Base-by-base conservation (phyloP, 805 yeast species). In the Myxozyma mucilagina region DNA sequence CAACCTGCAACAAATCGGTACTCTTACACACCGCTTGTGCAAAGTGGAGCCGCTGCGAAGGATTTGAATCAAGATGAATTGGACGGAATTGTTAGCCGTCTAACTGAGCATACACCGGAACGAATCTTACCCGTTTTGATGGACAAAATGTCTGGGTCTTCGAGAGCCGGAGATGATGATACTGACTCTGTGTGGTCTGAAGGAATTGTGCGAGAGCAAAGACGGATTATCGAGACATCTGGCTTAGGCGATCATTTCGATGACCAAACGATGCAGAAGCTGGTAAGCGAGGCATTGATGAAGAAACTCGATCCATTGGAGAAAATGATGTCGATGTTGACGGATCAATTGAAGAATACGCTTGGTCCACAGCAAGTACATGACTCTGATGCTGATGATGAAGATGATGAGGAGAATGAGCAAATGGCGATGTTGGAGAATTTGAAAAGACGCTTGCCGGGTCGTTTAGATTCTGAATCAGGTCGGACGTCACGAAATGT, bases 1-100 rank as follows among this genome's bases (percentile, higher is more conserved):
- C 47, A 35, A 20, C 24, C 43, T 31, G 49, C 49, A 4, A 24
- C 29, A 24, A 41, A 49, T 24, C 42, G 54, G 32, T 45, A 36
- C n/a, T 57, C 47, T 14, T 62, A 47, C 41, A 62, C 66, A 11
- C 66, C 66, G 2, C 35, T 62, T 16, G 60, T 62, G 47, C 62
- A 59, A 47, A 59, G 58, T 51, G 64, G 61, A 11, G 54, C 56
- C 3, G 45, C 61, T 0, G 66, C 66, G 2, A 48, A 47, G 34
- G 61, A 62, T 41, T 43, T 62, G 42, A 43, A 60, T 14, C 50
- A 41, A 14, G 61, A 54, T 13, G 56, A 62, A 44, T 38, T 62
- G 16, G 63, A 62, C 29, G 63, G 58, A 4, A 62, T 62, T 18
- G 63, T 62, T 32, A 54, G 52, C 24, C 58, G 61, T n/a, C 43